Conservation (phyloP, 805 yeast genomes). For the Wickerhamiella parazyma region DNA sequence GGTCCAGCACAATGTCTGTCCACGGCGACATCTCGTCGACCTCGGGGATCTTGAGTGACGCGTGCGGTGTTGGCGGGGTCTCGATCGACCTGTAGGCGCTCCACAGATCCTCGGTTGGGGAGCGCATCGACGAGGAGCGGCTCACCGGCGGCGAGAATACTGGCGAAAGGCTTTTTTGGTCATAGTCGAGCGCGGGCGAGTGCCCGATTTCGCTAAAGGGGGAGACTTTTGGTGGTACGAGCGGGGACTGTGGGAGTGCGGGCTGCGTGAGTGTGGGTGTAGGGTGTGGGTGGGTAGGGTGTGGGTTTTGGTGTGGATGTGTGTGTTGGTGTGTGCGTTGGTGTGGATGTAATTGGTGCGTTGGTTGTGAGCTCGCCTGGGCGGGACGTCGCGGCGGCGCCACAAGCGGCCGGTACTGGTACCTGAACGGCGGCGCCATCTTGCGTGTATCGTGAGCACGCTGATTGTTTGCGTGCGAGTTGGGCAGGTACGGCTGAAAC, state of each 20-base stretch:
- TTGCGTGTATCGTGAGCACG: neutral
- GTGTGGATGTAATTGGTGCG: neutral
- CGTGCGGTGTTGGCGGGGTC: constrained; percentile 8
- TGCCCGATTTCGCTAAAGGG: neutral
- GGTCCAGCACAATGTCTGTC: constrained; percentile 4
- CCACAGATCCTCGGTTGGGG: constrained; percentile 7
- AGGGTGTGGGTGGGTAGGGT: too few species aligned
- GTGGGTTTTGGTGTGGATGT: neutral
- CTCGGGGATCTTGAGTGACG: constrained; percentile 1
- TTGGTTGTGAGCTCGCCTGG: neutral
- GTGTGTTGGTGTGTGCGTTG: neutral
- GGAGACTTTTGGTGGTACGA: neutral
- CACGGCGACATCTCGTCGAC: constrained; percentile 3
- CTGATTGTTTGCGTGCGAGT: neutral
- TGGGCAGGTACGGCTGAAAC: neutral
- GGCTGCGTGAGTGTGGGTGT: too few species aligned
- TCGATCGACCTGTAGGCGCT: constrained; percentile 2
- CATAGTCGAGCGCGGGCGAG: constrained; percentile 2
- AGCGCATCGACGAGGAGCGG: constrained; percentile 7
- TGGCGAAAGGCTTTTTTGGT: constrained; percentile 3
- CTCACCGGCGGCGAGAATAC: constrained; percentile 6
- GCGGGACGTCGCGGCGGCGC: neutral
- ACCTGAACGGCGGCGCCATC: neutral
- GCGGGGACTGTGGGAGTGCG: too few species aligned
- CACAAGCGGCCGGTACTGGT: neutral